A percentile compares a stretch with the other conserved stretches of the same genome.
phyloP scores from a whole-genome alignment of 75 land plant genomes.

The Pinus taeda region DNA sequence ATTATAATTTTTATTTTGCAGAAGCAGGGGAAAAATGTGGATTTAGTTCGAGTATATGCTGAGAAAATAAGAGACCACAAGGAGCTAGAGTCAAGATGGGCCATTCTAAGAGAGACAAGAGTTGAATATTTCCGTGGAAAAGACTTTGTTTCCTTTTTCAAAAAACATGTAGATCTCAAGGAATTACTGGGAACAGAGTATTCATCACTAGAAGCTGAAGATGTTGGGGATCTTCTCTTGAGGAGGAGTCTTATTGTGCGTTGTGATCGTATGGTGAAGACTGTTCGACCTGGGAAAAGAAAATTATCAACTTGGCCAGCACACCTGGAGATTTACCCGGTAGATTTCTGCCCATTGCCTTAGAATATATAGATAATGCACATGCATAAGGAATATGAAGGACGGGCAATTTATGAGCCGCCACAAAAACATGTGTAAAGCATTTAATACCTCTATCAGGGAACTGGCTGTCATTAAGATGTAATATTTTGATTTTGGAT shows the following conservation, averaged over 20 bases:
- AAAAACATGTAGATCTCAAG: conserved; percentile 70
- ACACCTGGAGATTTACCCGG: conserved; percentile 74
- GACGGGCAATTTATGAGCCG: background rate
- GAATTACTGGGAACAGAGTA: conserved; percentile 57
- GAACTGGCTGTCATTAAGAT: background rate
- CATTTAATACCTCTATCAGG: background rate
- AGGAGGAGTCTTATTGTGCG: conserved; percentile 73
- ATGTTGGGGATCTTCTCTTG: conserved; percentile 65
- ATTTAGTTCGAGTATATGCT: conserved; percentile 80
- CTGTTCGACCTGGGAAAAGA: conserved; percentile 91
- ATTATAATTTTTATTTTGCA: conserved; percentile 14
- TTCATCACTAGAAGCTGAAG: conserved; percentile 51
- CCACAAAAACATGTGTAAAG: background rate
- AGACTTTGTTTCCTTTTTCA: conserved; percentile 76
- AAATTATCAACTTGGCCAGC: conserved; percentile 98
- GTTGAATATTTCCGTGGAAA: conserved; percentile 98
- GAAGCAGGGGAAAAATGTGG: conserved; percentile 69
- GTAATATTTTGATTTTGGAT: background rate
- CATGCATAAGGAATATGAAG: background rate
- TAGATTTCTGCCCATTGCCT: conserved; percentile 16
- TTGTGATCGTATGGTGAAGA: conserved; percentile 95
- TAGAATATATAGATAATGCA: no score
- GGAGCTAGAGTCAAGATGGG: conserved; percentile 92
- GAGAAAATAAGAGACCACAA: conserved; percentile 97
- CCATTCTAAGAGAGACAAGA: conserved; percentile 89